Percentiles rank a stretch among this genome's conserved stretches.
Conservation (phyloP, 164 flowering plant genomes). For the Paratinospora sagittata region DNA sequence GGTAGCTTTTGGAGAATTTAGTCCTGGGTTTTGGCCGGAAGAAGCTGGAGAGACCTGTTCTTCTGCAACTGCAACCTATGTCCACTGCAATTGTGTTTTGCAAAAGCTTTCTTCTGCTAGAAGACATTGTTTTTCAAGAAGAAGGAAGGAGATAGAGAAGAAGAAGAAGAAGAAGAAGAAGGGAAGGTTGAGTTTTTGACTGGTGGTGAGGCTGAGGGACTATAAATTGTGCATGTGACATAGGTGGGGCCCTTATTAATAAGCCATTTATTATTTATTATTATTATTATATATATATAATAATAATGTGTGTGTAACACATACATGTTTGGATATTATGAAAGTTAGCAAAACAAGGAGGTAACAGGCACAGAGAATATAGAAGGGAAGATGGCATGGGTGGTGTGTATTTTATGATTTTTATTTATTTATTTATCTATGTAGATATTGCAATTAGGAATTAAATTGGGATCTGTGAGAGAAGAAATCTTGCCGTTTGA, state of each 20-base stretch:
- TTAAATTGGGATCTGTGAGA: not conserved
- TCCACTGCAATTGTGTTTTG: conserved; percentile 37
- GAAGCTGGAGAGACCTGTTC: conserved; percentile 41
- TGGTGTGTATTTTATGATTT: not conserved
- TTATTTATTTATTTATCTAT: not conserved
- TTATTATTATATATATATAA: too few relatives aligned
- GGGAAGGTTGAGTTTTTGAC: conserved; percentile 10
- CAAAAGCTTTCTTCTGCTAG: conserved; percentile 30
- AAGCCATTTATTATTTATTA: not conserved
- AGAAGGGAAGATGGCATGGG: not conserved
- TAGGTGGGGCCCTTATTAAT: conserved; percentile 4
- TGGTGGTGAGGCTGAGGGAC: conserved; percentile 1
- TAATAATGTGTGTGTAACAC: not conserved
- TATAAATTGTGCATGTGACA: conserved; percentile 32
- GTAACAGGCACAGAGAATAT: not conserved
- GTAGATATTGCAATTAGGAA: not conserved
- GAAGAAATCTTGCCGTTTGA: not conserved
- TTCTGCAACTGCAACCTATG: conserved; percentile 59
- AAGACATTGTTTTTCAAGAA: conserved; percentile 11
- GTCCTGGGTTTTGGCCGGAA: conserved; percentile 42
- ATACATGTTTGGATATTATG: not conserved
- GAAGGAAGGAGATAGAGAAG: not conserved
- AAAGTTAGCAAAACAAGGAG: not conserved
- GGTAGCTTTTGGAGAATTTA: conserved; percentile 12
- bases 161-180: conserved; percentile 5